Conservation (phyloP, 2,329 filamentous ascomycete genomes). For the Alternaria gansuensis region DNA sequence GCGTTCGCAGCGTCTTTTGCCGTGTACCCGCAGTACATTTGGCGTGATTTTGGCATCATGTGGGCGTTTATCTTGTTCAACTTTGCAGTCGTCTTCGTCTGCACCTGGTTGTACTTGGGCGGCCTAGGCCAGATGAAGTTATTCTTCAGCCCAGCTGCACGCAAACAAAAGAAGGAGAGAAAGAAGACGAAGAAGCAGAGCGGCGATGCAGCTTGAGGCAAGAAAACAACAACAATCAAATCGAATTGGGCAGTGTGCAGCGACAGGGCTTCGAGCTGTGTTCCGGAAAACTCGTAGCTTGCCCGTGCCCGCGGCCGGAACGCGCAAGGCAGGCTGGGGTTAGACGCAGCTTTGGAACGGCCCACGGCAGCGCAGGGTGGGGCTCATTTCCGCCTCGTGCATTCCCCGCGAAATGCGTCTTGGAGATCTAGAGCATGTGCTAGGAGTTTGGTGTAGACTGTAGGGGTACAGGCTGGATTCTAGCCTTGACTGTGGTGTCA, state of each 20-base stretch:
- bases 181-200: conserved; percentile 32
- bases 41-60: conserved; percentile 68
- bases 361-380: conserved; percentile 20
- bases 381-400: conserved; percentile 28
- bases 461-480: conserved; percentile 5
- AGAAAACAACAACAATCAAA: conserved; percentile 6
- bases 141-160: conserved; percentile 44
- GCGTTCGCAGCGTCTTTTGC: conserved; percentile 67
- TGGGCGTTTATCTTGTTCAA: conserved; percentile 71
- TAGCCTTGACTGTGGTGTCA: background rate
- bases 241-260: conserved; percentile 21
- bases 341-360: conserved; percentile 11
- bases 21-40: conserved; percentile 68
- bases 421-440: conserved; percentile 29
- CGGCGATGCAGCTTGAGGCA: conserved; percentile 28
- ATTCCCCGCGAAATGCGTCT: conserved; percentile 37
- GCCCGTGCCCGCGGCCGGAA: conserved; percentile 44
- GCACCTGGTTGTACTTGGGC: conserved; percentile 65
- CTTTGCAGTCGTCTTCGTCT: conserved; percentile 62
- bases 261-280: conserved; percentile 17
- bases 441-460: conserved; percentile 13
- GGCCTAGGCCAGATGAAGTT: conserved; percentile 51
- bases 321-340: conserved; percentile 13
- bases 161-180: conserved; percentile 47
- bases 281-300: conserved; percentile 39